Base-by-base conservation (phyloP, 306 rosid genomes). In the Dalbergia oliveri region DNA sequence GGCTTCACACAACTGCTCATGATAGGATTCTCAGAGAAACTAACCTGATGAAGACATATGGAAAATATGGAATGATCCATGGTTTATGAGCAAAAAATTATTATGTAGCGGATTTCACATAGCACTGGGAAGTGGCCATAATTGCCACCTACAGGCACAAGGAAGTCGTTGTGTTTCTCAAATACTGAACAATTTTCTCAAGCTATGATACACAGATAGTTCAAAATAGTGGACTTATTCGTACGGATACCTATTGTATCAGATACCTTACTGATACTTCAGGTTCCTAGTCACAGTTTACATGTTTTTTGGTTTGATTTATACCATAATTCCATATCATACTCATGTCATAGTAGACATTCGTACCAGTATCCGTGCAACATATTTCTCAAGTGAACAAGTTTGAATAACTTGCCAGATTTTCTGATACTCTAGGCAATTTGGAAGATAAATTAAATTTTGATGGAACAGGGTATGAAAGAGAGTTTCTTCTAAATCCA, bases 1-100 rank as follows among this genome's bases (percentile, higher is more conserved):
- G 97, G 93, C 87, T 80, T 91, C 82, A 93, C 97, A 44, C 91
- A 89, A 77, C 97, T 93, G 44, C 93, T 93, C 97, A 87, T 85
- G 31, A 91, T 85, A 79, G 88, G 74, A 75, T 65, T 66, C 26
- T 87, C 91, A 2, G 82, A 83, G 69, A 88, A 89, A 6, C 69
- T 84, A 21, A 93, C 90, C 97, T 91, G 88, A 69, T 53, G 19
- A 1, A 18, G 62, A 39, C 71, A 72, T 13, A 66, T 65, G 19
- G 54, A 73, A 57, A 56, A 56, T 49, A 73, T 16, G 41, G n/a
- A 86, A 82, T 54, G 66, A 19, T 80, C 60, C 65, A 15, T 56
- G 56, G 16, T 23, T 44, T 34, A 59, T 9, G 66, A 61, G 14
- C 3, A 72, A 26, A 57, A 56, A 16, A 45, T 19, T 23, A 9